Evolutionary conservation across 164 flowering plant species (phyloP).

Genomic region (Macadamia tetraphylla): DNA sequence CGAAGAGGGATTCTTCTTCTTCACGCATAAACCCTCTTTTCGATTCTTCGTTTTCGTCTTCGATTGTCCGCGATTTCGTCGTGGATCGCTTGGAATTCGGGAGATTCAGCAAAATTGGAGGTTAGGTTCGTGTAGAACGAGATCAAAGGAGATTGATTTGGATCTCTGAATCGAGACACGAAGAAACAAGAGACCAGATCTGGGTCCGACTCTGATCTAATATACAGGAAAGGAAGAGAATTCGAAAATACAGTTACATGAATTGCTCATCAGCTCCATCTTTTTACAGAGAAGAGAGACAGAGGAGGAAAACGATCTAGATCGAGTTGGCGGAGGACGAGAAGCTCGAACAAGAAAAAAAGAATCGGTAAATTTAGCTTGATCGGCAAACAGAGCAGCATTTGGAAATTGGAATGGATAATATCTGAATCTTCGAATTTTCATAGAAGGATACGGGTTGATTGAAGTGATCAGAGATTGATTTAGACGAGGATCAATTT

Average conservation of each 20-base stretch:
- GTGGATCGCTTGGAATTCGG: no score
- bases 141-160: conserved; percentile 3
- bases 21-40: no score
- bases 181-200: not conserved
- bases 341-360: not conserved
- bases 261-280: not conserved
- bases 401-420: not conserved
- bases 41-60: no score
- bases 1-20: no score
- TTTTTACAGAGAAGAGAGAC: not conserved
- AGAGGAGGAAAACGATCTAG: not conserved
- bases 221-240: not conserved
- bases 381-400: not conserved
- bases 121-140: not conserved
- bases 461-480: no score
- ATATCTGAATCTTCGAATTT: no score
- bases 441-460: not conserved
- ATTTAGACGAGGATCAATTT: no score
- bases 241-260: not conserved
- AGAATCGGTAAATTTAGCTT: not conserved
- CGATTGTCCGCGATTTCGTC: no score
- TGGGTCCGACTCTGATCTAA: no score
- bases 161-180: not conserved
- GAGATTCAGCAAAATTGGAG: not conserved
- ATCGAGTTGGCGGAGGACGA: not conserved